Evolutionary conservation across 1,284 basidiomycete genomes (phyloP).

Genomic region (Ceratobasidium sp.): DNA sequence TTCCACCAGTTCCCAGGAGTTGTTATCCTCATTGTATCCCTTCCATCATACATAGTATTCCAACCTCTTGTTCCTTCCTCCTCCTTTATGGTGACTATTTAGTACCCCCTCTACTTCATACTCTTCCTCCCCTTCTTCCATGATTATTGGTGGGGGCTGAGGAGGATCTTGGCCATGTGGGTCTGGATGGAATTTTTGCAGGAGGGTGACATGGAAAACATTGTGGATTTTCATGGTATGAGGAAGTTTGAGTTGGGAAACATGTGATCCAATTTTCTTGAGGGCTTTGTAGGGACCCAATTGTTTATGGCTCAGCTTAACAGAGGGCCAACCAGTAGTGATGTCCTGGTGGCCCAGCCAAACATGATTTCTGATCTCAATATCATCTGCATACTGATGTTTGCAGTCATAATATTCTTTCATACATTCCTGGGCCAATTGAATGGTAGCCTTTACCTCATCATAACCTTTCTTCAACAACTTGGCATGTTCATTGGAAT

Average conservation of each 20-base stretch:
- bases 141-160: slow-evolving; percentile 25
- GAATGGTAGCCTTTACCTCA: slow-evolving; percentile 24
- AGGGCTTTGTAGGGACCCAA: slow-evolving; percentile 41
- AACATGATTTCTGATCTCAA: slow-evolving; percentile 35
- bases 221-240: slow-evolving; percentile 46
- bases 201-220: slow-evolving; percentile 47
- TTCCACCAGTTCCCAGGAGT: slow-evolving; percentile 15
- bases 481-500: slow-evolving; percentile 9
- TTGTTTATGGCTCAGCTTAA: slow-evolving; percentile 17
- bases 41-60: slow-evolving; percentile 12
- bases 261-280: slow-evolving; percentile 37
- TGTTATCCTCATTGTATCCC: not conserved
- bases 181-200: not conserved
- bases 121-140: slow-evolving; percentile 39
- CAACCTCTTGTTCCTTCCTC: not conserved
- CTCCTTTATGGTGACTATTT: not conserved
- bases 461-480: slow-evolving; percentile 7
- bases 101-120: slow-evolving; percentile 45
- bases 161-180: not conserved
- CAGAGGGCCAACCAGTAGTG: slow-evolving; percentile 5
- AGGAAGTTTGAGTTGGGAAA: slow-evolving; percentile 46
- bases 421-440: slow-evolving; percentile 2
- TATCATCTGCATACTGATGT: not conserved
- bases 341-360: slow-evolving; percentile 31
- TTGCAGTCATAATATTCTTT: slow-evolving; percentile 32